phyloP scores from a whole-genome alignment of 768 basidiomycete genomes.

The Boletus huronensis region DNA sequence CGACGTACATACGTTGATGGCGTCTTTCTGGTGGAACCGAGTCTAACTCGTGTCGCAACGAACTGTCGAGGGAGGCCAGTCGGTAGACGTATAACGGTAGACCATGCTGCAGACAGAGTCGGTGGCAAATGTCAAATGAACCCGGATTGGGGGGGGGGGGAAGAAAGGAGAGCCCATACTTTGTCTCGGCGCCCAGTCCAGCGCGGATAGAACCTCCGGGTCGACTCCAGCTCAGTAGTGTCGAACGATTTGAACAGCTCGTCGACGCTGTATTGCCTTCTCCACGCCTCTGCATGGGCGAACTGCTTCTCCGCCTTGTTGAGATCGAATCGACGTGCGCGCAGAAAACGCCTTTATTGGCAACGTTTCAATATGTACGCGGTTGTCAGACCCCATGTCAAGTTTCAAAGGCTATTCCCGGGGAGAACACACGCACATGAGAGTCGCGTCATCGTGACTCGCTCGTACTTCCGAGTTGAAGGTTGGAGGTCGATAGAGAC shows the following conservation, averaged over 20 bases:
- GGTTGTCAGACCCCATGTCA: not conserved
- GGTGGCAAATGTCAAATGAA: not conserved
- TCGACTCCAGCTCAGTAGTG: slow-evolving; percentile 53
- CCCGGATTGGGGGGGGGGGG: not conserved
- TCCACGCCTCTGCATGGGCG: slow-evolving; percentile 63
- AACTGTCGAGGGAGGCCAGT: slow-evolving; percentile 51
- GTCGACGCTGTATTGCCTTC: slow-evolving; percentile 56
- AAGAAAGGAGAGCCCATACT: slow-evolving; percentile 34
- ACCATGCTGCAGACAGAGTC: slow-evolving; percentile 45
- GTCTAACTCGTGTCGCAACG: slow-evolving; percentile 59
- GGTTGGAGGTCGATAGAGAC: slow-evolving; percentile 47
- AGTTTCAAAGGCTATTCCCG: not conserved
- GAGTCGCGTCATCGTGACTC: slow-evolving; percentile 62
- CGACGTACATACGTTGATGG: slow-evolving; percentile 66
- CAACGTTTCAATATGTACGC: not conserved
- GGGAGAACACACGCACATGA: slow-evolving; percentile 48
- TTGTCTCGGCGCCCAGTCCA: slow-evolving; percentile 82
- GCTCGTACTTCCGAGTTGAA: slow-evolving; percentile 29
- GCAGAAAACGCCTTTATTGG: slow-evolving; percentile 67
- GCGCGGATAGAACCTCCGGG: slow-evolving; percentile 68
- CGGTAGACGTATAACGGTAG: slow-evolving; percentile 76
- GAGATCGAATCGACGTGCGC: slow-evolving; percentile 70
- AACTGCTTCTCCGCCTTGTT: slow-evolving; percentile 69
- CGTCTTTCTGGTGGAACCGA: slow-evolving; percentile 50
- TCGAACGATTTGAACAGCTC: slow-evolving; percentile 61